Evolutionary conservation across 2,329 filamentous ascomycete species (phyloP), one percentile per base, ranked within the genome.

Genomic region (Xylariaceae sp.): DNA sequence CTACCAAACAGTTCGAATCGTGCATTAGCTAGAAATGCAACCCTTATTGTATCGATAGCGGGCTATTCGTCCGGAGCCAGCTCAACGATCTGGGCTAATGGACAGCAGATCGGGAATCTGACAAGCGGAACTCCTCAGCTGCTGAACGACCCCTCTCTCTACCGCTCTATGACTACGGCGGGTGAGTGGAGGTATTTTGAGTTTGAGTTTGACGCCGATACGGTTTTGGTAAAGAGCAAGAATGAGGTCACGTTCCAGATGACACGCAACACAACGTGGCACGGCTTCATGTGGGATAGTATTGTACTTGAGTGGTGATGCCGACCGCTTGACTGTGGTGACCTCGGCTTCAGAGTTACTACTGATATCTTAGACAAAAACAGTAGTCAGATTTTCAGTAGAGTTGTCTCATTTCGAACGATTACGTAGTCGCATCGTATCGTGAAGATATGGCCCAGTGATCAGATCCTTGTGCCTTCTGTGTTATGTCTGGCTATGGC

Each of bases 141-240:
- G 26, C 52, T 73, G 24, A 79, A 67, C 33, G 79, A 81, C 58
- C 79, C 78, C 4, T 74, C 74, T 17, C 70, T 80, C 31, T 82
- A 82, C 65, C 72, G 79, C n/a, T 77, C 74, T 8, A 77, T 73
- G 17, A 82, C 78, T 6, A 66, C 68, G 21, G 77, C 75, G 4
- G 79, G 79, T 1, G 79, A 82, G 68, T 81, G 78, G 78, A 70
- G 76, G 51, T 70, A 77, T 17, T 73, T 79, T 21, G 76, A 82
- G 66, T 78, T 71, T 45, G 57, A 60, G 9, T 66, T 72, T 7
- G 58, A 63, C 6, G 58, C 44, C 14, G 36, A 55, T 4, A 45
- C 40, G 14, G 37, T 67, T 23, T 43, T 71, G 39, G 61, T 51
- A 36, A 28, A 58, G 31, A 64, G 68, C 9, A 37, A 31, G 9